Evolutionary conservation across 495 filamentous ascomycete species (phyloP), one percentile per base, ranked within the genome.

Genomic region (Rhypophila decipiens): DNA sequence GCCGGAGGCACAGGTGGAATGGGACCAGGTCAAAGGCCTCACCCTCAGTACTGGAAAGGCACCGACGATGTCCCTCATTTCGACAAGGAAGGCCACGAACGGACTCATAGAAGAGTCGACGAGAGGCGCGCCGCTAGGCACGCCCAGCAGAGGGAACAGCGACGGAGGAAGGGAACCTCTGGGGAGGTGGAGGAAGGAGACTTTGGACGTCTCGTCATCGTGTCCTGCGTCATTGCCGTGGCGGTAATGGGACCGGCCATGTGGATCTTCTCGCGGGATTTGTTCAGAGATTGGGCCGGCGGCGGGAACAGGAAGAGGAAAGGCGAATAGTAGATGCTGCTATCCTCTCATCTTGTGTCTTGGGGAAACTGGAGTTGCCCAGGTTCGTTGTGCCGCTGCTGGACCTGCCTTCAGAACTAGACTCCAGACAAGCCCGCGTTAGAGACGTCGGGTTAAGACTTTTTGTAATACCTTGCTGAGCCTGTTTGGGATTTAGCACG

Each of bases 51-150:
- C 24, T n/a, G n/a, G n/a, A 35, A 24, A 1, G 55, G 87, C 74
- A 85, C 82, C 38, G 76, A 84, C 67, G 76, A 79, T 8, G 70
- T 72, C 35, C 77, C 77, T 15, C 88, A 94, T 65, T 84, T 82
- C 51, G 71, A 78, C 50, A 84, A 78, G 31, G 85, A 82, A 22
- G 49, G 57, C 47, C 77, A 81, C 41, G 75, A 87, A 59, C 78
- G 85, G 63, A 62, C 62, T 55, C 66, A 79, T 40, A 59, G 73
- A 41, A 41, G 64, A 44, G 57, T 61, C 43, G 69, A 78, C 43
- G 61, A 59, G 29, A 51, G 65, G 21, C 58, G 69, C 5, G 63
- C 62, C 33, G 31, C 8, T 5, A 8, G 23, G 20, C 22, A 4
- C 9, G 42, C 29, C 13, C 24, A 39, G 17, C 44, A 4, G 33